Evolutionary conservation across 2,329 filamentous ascomycete genomes (phyloP).

Genomic region (Phyllosticta capitalensis): DNA sequence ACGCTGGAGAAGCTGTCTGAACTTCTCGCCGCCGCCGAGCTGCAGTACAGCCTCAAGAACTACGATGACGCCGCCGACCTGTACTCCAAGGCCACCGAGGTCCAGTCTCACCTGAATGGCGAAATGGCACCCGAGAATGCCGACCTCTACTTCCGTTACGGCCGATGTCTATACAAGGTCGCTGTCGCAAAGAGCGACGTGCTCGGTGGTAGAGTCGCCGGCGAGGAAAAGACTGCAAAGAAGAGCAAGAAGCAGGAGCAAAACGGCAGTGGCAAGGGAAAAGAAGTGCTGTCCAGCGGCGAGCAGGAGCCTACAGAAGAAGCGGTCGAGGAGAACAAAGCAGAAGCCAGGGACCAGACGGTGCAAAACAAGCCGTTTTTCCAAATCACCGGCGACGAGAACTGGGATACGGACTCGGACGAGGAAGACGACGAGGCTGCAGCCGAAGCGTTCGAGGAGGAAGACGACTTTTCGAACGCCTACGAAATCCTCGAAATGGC

Average conservation of each 20-base stretch:
- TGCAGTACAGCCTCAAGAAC: constrained; percentile 82
- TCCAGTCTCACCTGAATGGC: constrained; percentile 81
- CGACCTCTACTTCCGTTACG: constrained; percentile 89
- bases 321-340: constrained; percentile 32
- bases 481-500: constrained; percentile 56
- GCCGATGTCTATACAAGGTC: constrained; percentile 85
- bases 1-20: constrained; percentile 59
- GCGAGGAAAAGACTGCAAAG: constrained; percentile 40
- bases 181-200: constrained; percentile 93
- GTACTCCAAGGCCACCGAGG: constrained; percentile 73
- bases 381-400: constrained; percentile 88
- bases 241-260: constrained; percentile 36
- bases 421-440: constrained; percentile 50
- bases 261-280: constrained; percentile 26
- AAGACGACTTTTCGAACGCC: constrained; percentile 54
- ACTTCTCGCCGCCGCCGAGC: constrained; percentile 68
- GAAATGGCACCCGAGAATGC: constrained; percentile 87
- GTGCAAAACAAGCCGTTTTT: constrained; percentile 68
- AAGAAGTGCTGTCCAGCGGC: constrained; percentile 22
- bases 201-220: constrained; percentile 67
- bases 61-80: constrained; percentile 77
- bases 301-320: constrained; percentile 35
- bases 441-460: constrained; percentile 40
- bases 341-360: constrained; percentile 26
- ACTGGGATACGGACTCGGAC: constrained; percentile 70